Evolutionary conservation across 1,284 basidiomycete genomes (phyloP), one percentile per base, ranked within the genome.

Genomic region (Bothia castanella): DNA sequence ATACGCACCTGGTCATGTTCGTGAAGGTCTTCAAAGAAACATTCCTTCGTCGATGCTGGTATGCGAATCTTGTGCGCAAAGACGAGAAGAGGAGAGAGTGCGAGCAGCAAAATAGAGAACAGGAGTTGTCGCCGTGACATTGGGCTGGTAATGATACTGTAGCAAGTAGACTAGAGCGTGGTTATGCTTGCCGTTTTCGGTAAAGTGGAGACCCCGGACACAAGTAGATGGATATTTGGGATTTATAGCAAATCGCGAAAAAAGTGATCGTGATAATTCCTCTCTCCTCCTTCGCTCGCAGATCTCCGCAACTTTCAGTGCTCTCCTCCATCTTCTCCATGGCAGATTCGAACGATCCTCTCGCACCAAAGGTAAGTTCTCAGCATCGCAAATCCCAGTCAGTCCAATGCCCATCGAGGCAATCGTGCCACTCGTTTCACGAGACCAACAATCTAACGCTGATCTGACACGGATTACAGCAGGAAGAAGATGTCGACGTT

Each of bases 1-100:
- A 41, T 58, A 47, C 45, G 36, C 51, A 92, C 94, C 79, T 93
- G 89, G 82, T 99, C 96, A 67, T 95, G 88, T 53, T 84, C 77
- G 66, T 97, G 93, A 29, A 99, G 79, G 69, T 96, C 92, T 74
- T 99, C 97, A 67, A 97, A 98, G 79, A 96, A 99, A 73, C 96
- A 99, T 63, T 97, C 93, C 69, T 92, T 94, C 63, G 82, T 82
- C 32, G 86, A 85, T 20, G 94, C 87, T 17, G 78, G 70, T 14
- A 90, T 74, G 61, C 84, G 82, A 59, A 89, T 82, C 68, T 87
- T 77, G 68, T 90, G 85, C 1, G 82, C 78, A 38, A 71, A 74
- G 14, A 74, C 72, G 29, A 82, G 57, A 36, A 67, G 55, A 6
- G 78, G 74, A 43, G 77, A 55, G 19, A 79, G 47, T 40, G 71